phyloP scores from a whole-genome alignment of 1,139 yeast genomes.

The Blastobotrys serpentis region DNA sequence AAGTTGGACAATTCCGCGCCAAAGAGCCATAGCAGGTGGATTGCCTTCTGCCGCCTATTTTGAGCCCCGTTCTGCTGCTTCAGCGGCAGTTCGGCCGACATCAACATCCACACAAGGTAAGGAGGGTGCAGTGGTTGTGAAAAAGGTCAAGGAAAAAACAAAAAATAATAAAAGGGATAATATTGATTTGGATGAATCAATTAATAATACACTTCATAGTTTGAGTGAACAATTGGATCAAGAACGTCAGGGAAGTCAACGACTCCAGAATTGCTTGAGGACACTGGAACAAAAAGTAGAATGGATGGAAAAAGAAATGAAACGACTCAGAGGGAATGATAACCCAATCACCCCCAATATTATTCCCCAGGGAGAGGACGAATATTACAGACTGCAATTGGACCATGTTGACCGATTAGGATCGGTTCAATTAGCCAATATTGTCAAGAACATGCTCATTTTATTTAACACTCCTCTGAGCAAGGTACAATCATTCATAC shows the following conservation, averaged over 20 bases:
- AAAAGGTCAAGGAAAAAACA: background rate
- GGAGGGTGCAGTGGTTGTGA: background rate
- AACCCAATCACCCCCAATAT: slow-evolving; percentile 14
- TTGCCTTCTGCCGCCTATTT: slow-evolving; percentile 3
- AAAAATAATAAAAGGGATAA: background rate
- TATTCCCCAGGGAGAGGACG: slow-evolving; percentile 13
- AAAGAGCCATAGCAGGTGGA: background rate
- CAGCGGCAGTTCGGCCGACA: background rate
- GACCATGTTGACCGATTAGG: slow-evolving; percentile 14
- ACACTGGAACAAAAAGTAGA: slow-evolving; percentile 14
- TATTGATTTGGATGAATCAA: background rate
- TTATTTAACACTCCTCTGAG: slow-evolving; percentile 16
- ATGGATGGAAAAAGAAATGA: slow-evolving; percentile 7
- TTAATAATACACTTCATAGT: background rate
- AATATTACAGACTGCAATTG: slow-evolving; percentile 17
- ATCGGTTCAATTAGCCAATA: slow-evolving; percentile 12
- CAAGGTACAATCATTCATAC: slow-evolving; percentile 16
- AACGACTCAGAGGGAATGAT: slow-evolving; percentile 5
- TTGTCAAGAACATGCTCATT: slow-evolving; percentile 18
- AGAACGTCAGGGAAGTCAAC: slow-evolving; percentile 6
- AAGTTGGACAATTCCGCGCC: slow-evolving; percentile 12
- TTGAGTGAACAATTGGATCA: background rate
- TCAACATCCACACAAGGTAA: background rate
- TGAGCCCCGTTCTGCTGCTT: slow-evolving; percentile 1
- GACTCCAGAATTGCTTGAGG: slow-evolving; percentile 8